These are phyloP conservation scores for Mallotus japonicus DNA, from an alignment of 441 rosid genomes.

Conservation along the genomic window DNA sequence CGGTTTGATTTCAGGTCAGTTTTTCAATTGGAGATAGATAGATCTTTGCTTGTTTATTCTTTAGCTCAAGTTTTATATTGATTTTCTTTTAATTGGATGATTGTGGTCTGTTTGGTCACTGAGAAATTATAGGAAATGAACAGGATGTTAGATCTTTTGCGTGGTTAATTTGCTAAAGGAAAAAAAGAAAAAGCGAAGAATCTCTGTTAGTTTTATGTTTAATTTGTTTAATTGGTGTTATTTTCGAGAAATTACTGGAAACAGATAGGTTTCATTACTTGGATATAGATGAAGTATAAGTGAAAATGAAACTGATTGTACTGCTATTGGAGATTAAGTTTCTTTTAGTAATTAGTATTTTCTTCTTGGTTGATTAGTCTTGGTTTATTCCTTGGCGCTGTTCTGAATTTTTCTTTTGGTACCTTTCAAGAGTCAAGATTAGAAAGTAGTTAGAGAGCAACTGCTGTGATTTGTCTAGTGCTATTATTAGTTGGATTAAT, in stretches of 20 bases:
- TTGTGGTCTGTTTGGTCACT: neutral
- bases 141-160: neutral
- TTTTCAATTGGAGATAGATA: neutral
- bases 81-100: neutral
- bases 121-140: neutral
- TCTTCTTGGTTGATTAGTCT: neutral
- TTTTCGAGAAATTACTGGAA: constrained; percentile 18
- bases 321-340: neutral
- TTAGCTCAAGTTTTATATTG: neutral
- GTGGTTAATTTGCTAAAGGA: neutral
- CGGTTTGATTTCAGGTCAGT: constrained; percentile 38
- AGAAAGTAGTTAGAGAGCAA: neutral
- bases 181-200: no score
- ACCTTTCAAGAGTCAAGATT: neutral
- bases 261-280: neutral
- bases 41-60: neutral
- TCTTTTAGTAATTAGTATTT: neutral
- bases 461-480: neutral
- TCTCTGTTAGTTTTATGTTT: neutral
- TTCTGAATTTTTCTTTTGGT: neutral
- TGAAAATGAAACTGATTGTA: neutral
- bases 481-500: neutral
- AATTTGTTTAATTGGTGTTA: constrained; percentile 24
- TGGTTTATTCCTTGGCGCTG: neutral
- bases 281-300: neutral